Conservation (phyloP, 441 rosid genomes). For the Codiaeum variegatum region DNA sequence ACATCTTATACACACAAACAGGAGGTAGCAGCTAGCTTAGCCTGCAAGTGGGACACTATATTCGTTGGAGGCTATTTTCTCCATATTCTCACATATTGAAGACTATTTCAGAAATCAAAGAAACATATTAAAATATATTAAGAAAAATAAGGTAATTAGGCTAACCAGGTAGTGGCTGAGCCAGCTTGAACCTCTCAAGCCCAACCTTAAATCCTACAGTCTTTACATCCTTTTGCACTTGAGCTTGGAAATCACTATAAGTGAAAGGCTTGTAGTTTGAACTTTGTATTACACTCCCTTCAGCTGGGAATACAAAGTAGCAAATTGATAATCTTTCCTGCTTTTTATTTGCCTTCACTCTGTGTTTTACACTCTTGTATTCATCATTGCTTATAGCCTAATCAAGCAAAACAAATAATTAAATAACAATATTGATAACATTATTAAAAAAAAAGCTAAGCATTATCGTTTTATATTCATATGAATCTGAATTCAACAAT, state of each 20-base stretch:
- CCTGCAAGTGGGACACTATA: background rate
- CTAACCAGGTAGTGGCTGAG: background rate
- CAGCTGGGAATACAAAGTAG: constrained; percentile 70
- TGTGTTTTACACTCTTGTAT: constrained; percentile 57
- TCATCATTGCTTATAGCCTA: constrained; percentile 69
- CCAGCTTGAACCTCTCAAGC: constrained; percentile 47
- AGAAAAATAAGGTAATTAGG: background rate
- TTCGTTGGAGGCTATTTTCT: background rate
- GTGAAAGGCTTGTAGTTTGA: constrained; percentile 65
- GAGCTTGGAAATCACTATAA: constrained; percentile 57
- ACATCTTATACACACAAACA: background rate
- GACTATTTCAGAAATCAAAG: background rate
- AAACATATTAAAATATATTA: background rate
- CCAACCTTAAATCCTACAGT: constrained; percentile 54
- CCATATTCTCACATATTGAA: background rate
- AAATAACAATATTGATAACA: background rate
- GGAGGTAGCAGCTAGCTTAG: background rate
- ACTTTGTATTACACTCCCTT: constrained; percentile 49
- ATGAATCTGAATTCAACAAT: too few species aligned
- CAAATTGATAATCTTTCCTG: constrained; percentile 62
- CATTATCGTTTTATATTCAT: too few species aligned
- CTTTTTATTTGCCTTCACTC: constrained; percentile 42
- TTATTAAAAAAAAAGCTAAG: too few species aligned
- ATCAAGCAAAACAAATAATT: background rate
- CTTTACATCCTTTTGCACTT: constrained; percentile 56